Evolutionary conservation across 2,329 filamentous ascomycete species (phyloP), one percentile per base, ranked within the genome.

Genomic region (Pseudogymnoascus sp.): DNA sequence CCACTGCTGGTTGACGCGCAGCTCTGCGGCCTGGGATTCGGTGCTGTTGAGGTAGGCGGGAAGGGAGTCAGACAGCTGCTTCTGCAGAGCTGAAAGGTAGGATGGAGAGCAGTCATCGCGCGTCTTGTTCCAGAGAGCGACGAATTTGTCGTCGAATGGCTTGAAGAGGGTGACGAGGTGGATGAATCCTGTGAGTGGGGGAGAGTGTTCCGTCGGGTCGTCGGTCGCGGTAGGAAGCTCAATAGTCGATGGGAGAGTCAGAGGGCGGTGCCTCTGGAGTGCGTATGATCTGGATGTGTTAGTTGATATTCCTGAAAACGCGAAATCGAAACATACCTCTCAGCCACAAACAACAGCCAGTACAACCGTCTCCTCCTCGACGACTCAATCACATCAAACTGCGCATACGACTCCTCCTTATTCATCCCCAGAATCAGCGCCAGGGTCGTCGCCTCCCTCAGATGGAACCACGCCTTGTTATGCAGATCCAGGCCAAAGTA

Each of bases 381-480:
- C 1, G 83, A 81, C 64, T 91, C 88, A 16, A 83, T 74, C 4
- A 76, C 75, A 66, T 85, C 83, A 68, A 82, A 82, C 62, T 83
- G 80, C 47, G 80, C 68, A 71, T 90, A 91, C 7, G 81, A 77
- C 21, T 85, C 82, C 69, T 88, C 86, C 72, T 84, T 84, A 70
- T 82, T 79, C 82, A 88, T 82, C 62, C 80, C 80, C 29, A 79
- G 74, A 69, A 87, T 82, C 68, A 85, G 81, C 29, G 82, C 80
- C 74, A 93, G 79, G 5, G 89, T 92, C 1, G 86, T 87, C 5
- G 88, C 88, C 74, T 95, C 90, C 26, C 89, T 85, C 8, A 93
- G 78, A 72, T 91, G 86, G 71, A 86, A 92, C 89, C 90, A 93
- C 1, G 89, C 89, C 73, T 86, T 86, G 66, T 89, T 86, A 72